Evolutionary conservation across 2,329 filamentous ascomycete genomes (phyloP).

Genomic region (Aspergillus versicolor): DNA sequence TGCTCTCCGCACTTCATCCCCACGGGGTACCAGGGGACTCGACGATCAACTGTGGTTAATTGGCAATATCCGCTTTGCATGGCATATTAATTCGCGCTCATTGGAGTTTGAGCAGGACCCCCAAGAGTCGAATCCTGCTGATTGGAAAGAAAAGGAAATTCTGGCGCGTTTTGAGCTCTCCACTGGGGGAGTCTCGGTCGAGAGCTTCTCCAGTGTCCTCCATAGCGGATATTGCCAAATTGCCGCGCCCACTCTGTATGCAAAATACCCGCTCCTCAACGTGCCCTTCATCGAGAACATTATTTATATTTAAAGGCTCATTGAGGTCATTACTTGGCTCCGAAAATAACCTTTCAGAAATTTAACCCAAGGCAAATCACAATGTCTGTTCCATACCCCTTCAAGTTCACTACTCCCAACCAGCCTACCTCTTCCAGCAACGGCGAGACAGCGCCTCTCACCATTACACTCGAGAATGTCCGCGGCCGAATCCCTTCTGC

Average conservation of each 20-base stretch:
- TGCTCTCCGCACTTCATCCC: neutral
- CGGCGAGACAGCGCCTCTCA: neutral
- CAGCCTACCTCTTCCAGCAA: constrained; percentile 1
- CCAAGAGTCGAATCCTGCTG: neutral
- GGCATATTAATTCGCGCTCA: no score
- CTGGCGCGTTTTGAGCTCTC: neutral
- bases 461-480: constrained; percentile 24
- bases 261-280: neutral
- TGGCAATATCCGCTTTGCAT: constrained; percentile 2
- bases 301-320: neutral
- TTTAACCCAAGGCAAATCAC: neutral
- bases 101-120: neutral
- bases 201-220: neutral
- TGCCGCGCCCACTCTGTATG: neutral
- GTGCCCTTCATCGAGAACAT: neutral
- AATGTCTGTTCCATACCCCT: constrained; percentile 13
- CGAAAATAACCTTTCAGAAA: neutral
- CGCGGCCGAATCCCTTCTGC: constrained; percentile 40
- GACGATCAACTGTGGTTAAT: neutral
- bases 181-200: constrained; percentile 3
- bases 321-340: neutral
- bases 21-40: neutral
- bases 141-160: neutral
- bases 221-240: constrained; percentile 1
- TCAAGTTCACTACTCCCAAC: constrained; percentile 10